phyloP scores from a whole-genome alignment of 805 yeast species.

The Tetrapisispora phaffii region DNA sequence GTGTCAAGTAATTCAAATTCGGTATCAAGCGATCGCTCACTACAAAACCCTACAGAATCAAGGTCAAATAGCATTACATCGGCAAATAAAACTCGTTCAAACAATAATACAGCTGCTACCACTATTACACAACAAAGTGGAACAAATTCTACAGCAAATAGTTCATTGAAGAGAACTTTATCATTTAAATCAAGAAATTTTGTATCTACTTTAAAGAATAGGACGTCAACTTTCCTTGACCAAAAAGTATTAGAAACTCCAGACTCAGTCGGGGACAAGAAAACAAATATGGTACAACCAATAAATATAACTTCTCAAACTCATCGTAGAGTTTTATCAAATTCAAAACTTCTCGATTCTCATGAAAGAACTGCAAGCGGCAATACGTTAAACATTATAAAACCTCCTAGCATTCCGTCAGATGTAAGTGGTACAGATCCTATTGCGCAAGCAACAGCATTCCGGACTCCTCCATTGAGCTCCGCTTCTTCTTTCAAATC shows the following conservation, averaged over 20 bases:
- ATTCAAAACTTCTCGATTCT: background rate
- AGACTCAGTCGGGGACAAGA: background rate
- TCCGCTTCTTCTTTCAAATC: slow-evolving; percentile 1
- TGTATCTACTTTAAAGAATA: slow-evolving; percentile 14
- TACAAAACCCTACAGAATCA: background rate
- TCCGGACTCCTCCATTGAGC: slow-evolving; percentile 15
- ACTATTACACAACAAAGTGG: background rate
- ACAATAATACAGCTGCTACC: no score
- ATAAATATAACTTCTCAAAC: background rate
- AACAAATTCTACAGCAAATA: background rate
- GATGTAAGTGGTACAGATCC: background rate
- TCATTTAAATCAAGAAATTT: slow-evolving; percentile 23
- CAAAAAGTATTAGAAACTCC: background rate
- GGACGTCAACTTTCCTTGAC: slow-evolving; percentile 4
- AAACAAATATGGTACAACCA: background rate
- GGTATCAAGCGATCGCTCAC: background rate
- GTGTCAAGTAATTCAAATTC: background rate
- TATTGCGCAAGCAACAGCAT: slow-evolving; percentile 10
- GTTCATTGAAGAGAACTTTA: slow-evolving; percentile 18
- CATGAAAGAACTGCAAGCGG: background rate
- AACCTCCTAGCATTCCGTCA: background rate
- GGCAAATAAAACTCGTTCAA: background rate
- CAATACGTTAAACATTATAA: background rate
- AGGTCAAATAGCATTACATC: background rate
- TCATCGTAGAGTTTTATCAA: background rate